Base-by-base conservation (phyloP, 352 stramenopile species). In the Phytophthora hybrid region DNA sequence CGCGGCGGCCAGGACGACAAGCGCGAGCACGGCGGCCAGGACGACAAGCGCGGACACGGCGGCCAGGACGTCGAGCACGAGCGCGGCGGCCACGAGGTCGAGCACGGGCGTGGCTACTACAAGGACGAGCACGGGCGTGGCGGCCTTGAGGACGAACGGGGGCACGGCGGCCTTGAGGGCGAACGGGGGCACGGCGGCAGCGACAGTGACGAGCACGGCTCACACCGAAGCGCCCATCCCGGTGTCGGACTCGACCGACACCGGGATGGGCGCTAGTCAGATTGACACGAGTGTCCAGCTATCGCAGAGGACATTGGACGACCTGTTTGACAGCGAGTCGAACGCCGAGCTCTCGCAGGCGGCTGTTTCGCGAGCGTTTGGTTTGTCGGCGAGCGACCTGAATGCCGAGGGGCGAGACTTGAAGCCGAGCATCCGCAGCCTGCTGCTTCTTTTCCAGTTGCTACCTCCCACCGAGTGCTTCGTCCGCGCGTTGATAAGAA, bases 241-340 rank as follows among this genome's bases (percentile, higher is more conserved):
- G 11, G 2, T 13, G 34, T 41, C 34, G 7, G 34, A 41, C 11
- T 41, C 34, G 29, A 59, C 47, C 29, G 63, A 61, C 13, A 32
- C 16, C 9, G 19, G 6, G 4, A 8, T 19, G 49, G 13, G 9
- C 16, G 51, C 31, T n/a, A 68, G 62, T 1, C 47, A 67, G 21
- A 73, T 76, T n/a, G 63, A 76, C 58, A 68, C 63, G 4, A 66
- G 14, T 21, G 10, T 63, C 9, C n/a, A 65, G 16, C 46, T 71
- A 2, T 66, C 56, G 0, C 69, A 72, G 44, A 5, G 14, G 4
- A 71, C 55, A 0, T 1, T 75, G 6, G n/a, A 67, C 19, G 16
- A 0, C 6, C 16, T 70, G 60, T 63, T 75, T 13, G 47, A 34
- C 13, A 69, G 54, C 23, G 60, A 57, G 2, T 57, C 51, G 4